Evolutionary conservation across 192 early-diverging fungal species (phyloP), one percentile per base, ranked within the genome.

Genomic region (Neocallimastix lanati): DNA sequence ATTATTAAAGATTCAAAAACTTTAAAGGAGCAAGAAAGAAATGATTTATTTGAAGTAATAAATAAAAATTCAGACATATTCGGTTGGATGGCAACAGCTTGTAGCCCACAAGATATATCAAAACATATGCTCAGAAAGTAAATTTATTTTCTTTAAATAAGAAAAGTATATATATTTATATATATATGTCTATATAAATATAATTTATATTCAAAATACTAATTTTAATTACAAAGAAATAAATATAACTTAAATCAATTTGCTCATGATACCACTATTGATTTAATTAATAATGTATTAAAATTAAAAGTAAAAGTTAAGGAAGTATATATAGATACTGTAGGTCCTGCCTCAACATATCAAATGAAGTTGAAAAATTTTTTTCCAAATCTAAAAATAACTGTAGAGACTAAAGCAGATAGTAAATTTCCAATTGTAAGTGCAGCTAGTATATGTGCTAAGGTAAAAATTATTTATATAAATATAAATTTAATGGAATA

Each of bases 1-100:
- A n/a, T n/a, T n/a, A n/a, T n/a, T n/a, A n/a, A n/a, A 95, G 98
- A 99, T 83, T 98, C 97, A n/a, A 99, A 99, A 83, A 90, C 90
- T 21, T 85, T 99, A 16, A 93, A 88, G 13, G 94, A 96, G 80
- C 85, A 86, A 12, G 84, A 91, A 79, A 87, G 98, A 58, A 90
- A 90, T n/a, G 78, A 78, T 14, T 84, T 96, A 12, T 94, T 98
- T 83, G 83, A 84, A 2, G 77, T 85, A 13, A 85, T 95, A 38
- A 83, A 90, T 37, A 80, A 81, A 16, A 85, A 88, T 77, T 82
- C 79, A 13, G 88, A 92, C 29, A 86, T 90, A 81, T 86, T 96
- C 13, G 95, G 96, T 0, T 99, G 94, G 92, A 92, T 91, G 16
- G 92, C 96, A 6, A 83, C 89, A 37, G 89, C 90, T 13, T 90